Evolutionary conservation across 768 basidiomycete species (phyloP), one percentile per base, ranked within the genome.

Genomic region (Boletus rex-veris): DNA sequence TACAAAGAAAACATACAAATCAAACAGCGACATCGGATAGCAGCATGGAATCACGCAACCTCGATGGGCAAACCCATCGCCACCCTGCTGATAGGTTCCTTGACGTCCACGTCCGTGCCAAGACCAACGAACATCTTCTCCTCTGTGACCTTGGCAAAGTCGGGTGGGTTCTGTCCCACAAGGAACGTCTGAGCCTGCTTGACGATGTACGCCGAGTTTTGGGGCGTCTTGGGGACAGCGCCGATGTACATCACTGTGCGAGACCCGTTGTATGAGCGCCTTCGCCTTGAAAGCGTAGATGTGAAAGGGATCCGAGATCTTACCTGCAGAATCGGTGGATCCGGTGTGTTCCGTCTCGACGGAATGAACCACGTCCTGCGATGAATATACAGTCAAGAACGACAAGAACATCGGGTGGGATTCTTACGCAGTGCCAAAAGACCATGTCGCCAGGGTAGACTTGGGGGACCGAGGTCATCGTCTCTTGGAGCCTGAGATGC

Each of bases 381-480:
- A 54, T 15, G 35, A 37, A 5, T 40, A 36, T 15, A 10, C 12
- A 26, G 31, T 33, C 36, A 8, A 6, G 36, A 33, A n/a, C 3
- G 21, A 46, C 14, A 10, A 28, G 6, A 47, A 3, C 7, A 5
- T 7, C 24, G 53, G 5, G 46, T 58, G n/a, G 0, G 3, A 30
- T 3, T 55, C 73, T 40, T 49, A 78, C 81, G 53, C 83, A 85
- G 59, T 88, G 86, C 86, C 88, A 90, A 69, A 86, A 89, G 4
- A 88, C 85, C 61, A 85, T 82, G 63, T 91, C 89, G 2, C 90
- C 90, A 0, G 88, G 88, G 48, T 76, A 73, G 6, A 91, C 88
- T 56, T 76, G 80, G 2, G 88, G 88, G 9, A 88, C 74, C 3
- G 84, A 82, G 26, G 81, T 80, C 86, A 91, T 89, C 2, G 82